These are phyloP conservation scores for Syzygium jambos DNA, from an alignment of 345 rosid species.

Conservation along the genomic window DNA sequence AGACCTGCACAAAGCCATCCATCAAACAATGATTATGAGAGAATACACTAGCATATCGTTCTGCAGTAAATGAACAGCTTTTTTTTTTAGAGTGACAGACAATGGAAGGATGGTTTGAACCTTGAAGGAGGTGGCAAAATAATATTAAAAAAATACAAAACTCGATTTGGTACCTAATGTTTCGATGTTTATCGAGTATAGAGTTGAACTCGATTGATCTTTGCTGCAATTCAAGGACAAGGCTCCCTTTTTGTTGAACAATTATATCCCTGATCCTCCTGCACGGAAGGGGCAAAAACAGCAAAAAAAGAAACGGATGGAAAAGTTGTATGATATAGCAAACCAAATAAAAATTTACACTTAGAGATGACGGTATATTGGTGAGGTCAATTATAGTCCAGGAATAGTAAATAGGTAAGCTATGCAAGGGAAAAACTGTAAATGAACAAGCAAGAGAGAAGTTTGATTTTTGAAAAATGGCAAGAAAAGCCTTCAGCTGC, in stretches of 20 bases:
- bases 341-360: neutral
- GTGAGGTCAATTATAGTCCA: neutral
- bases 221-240: slow-evolving; percentile 99
- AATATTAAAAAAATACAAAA: neutral
- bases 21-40: neutral
- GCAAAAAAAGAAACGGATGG: neutral
- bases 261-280: slow-evolving; percentile 78
- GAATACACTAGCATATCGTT: neutral
- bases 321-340: neutral
- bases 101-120: neutral
- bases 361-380: neutral
- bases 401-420: neutral
- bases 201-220: slow-evolving; percentile 64
- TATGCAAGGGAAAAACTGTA: neutral
- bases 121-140: neutral
- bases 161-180: neutral
- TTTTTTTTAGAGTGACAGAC: neutral
- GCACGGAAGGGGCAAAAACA: slow-evolving; percentile 4
- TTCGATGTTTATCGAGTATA: neutral
- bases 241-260: slow-evolving; percentile 68
- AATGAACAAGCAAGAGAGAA: neutral
- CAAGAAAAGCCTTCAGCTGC: neutral
- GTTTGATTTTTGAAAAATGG: neutral
- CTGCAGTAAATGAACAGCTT: slow-evolving; percentile 17
- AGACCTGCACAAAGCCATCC: slow-evolving; percentile 48